A percentile compares a stretch with the other conserved stretches of the same genome.
Evolutionary conservation across 2,329 filamentous ascomycete genomes (phyloP).

Genomic region (Bisporella sp.): DNA sequence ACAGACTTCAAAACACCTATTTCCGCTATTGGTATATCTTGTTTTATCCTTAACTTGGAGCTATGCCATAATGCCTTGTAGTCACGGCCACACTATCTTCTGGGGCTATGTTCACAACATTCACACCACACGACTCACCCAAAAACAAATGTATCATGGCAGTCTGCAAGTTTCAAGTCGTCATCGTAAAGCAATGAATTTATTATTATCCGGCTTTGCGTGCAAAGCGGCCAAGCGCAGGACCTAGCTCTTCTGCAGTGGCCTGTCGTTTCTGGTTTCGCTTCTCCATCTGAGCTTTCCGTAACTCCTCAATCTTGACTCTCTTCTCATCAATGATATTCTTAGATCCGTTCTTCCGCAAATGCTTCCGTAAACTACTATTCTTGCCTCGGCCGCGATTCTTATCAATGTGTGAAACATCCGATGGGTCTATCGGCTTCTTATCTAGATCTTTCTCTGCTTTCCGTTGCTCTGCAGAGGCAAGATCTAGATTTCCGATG

Average conservation of each 20-base stretch:
- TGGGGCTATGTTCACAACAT: too few species aligned
- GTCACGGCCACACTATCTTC: too few species aligned
- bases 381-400: constrained; percentile 87
- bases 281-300: constrained; percentile 60
- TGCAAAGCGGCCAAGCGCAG: constrained; percentile 79
- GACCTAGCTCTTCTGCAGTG: constrained; percentile 69
- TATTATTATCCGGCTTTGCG: constrained; percentile 44
- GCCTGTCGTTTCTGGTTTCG: constrained; percentile 61
- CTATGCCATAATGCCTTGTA: too few species aligned
- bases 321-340: constrained; percentile 97
- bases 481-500: constrained; percentile 78
- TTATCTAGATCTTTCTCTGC: constrained; percentile 76
- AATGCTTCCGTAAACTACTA: constrained; percentile 76
- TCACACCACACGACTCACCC: too few species aligned
- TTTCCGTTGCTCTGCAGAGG: constrained; percentile 69
- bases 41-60: too few species aligned
- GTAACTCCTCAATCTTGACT: constrained; percentile 76
- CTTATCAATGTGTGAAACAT: constrained; percentile 40
- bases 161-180: too few species aligned
- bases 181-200: not conserved
- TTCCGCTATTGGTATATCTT: too few species aligned
- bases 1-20: too few species aligned
- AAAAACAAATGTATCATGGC: too few species aligned
- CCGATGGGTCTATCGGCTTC: constrained; percentile 49
- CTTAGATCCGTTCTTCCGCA: constrained; percentile 85